phyloP scores from a whole-genome alignment of 192 early-diverging fungal genomes.

The Chytriomyces hyalinus region DNA sequence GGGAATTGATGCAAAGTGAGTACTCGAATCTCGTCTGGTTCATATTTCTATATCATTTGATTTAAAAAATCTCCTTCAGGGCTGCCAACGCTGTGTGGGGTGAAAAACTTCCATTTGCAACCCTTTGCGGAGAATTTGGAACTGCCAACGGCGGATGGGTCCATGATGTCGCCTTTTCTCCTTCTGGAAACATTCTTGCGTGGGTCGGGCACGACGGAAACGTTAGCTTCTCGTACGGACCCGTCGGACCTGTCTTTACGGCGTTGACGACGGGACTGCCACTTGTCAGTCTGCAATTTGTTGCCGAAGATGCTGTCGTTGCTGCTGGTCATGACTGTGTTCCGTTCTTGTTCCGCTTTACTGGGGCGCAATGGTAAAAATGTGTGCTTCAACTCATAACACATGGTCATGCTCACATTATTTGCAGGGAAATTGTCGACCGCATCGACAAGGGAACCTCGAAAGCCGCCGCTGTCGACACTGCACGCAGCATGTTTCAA shows the following conservation, averaged over 20 bases:
- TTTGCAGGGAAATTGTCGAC: slow-evolving; percentile 53
- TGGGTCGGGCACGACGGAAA: slow-evolving; percentile 88
- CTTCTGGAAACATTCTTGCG: slow-evolving; percentile 84
- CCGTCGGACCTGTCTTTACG: slow-evolving; percentile 60
- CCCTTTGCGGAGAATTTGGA: slow-evolving; percentile 85
- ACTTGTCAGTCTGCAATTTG: slow-evolving; percentile 77
- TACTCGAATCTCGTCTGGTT: not conserved
- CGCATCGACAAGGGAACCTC: slow-evolving; percentile 84
- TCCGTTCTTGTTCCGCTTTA: slow-evolving; percentile 76
- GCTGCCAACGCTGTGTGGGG: slow-evolving; percentile 88
- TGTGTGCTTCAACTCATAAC: not conserved
- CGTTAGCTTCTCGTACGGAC: slow-evolving; percentile 77
- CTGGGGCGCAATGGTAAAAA: slow-evolving; percentile 64
- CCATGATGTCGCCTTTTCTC: slow-evolving; percentile 89
- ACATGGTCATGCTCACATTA: not conserved
- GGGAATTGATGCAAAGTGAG: slow-evolving; percentile 85
- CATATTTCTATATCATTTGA: not conserved
- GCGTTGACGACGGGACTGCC: slow-evolving; percentile 75
- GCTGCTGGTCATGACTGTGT: slow-evolving; percentile 93
- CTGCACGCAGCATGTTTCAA: slow-evolving; percentile 83
- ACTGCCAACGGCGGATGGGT: slow-evolving; percentile 81
- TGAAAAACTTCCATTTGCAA: slow-evolving; percentile 91
- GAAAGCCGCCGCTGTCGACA: slow-evolving; percentile 61
- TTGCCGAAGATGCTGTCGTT: slow-evolving; percentile 76
- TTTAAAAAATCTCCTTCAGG: slow-evolving; percentile 25